Base-by-base conservation (phyloP, 768 basidiomycete species). In the Boletus coccyginus region DNA sequence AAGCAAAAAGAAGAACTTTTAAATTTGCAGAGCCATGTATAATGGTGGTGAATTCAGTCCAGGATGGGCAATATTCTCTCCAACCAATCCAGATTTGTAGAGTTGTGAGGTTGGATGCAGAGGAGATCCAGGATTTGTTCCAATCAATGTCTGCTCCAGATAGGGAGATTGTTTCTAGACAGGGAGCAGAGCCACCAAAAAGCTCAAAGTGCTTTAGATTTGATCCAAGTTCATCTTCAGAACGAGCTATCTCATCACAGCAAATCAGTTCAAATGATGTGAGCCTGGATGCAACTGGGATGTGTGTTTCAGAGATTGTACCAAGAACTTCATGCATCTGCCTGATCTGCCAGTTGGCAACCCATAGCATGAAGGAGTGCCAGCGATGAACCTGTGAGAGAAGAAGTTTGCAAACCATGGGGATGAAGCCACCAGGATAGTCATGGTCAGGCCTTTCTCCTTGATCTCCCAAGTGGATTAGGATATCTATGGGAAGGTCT, bases 301-400 rank as follows among this genome's bases (percentile, higher is more conserved):
- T 39, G 7, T 1, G 1, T 7, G n/a, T 3, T 13, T 24, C 35
- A 21, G 14, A 39, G 6, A 46, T 16, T 14, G 36, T 14, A 16
- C 21, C 9, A 1, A 39, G 29, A 8, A 53, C 13, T 16, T 12
- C 1, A 7, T 11, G 1, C 29, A 46, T 21, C 27, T 42, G 4
- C 0, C 0, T 11, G 1, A 0, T 1, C 16, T 0, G 4, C n/a
- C n/a, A n/a, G n/a, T n/a, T n/a, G 17, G 2, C 7, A 10, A 16
- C 29, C 29, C 12, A 2, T 29, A 53, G 29, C 7, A 40, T 36
- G 1, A 53, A 2, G n/a, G 44, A 46, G n/a, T 29, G n/a, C 52
- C 44, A 53, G 5, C 45, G 36, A 17, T 21, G 3, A 21, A 39
- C 35, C 0, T 46, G 27, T 7, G 27, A 3, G 21, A 46, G 44